Evolutionary conservation across 805 yeast genomes (phyloP), one percentile per base, ranked within the genome.

Genomic region (Candida chauliodis): DNA sequence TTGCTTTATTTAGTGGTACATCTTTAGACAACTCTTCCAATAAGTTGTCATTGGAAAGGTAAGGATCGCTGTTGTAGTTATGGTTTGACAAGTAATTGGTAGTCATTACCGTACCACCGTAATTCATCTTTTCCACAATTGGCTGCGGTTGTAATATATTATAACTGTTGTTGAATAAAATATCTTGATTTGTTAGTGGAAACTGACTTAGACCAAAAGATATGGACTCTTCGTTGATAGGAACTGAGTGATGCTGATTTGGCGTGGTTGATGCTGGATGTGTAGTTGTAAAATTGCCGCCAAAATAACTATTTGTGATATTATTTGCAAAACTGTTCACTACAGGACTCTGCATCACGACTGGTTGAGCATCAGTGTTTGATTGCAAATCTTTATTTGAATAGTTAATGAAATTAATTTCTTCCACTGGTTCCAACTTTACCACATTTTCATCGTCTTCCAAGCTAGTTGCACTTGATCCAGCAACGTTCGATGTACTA

Each of bases 1-100:
- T 60, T 34, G 63, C 69, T 31, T 57, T 63, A 1, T 69, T 50
- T 1, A 81, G 81, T 1, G 83, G 82, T 10, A 77, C 46, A 41
- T 67, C 71, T 7, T 60, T 54, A n/a, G 59, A 48, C 10, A 77
- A 52, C 42, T 67, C 71, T 19, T 52, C 58, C 13, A 62, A 44
- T 8, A 67, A 46, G 34, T 58, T 48, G 6, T 52, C 59, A 41
- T 65, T 66, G 29, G 58, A 63, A 40, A 63, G 63, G 29, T 59
- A 63, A 40, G 63, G 63, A 44, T 61, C 54, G 6, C 61, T 52
- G 14, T 66, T 46, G 37, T 53, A 61, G 42, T 61, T 60, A 34
- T 58, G 44, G 4, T 61, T 56, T 7, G 36, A 15, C n/a, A n/a
- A 9, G 59, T 58, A 8, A 60, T 61, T 5, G 66, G 65, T 27